Base-by-base conservation (phyloP, 1,284 basidiomycete genomes). In the Rhizoctonia solani region DNA sequence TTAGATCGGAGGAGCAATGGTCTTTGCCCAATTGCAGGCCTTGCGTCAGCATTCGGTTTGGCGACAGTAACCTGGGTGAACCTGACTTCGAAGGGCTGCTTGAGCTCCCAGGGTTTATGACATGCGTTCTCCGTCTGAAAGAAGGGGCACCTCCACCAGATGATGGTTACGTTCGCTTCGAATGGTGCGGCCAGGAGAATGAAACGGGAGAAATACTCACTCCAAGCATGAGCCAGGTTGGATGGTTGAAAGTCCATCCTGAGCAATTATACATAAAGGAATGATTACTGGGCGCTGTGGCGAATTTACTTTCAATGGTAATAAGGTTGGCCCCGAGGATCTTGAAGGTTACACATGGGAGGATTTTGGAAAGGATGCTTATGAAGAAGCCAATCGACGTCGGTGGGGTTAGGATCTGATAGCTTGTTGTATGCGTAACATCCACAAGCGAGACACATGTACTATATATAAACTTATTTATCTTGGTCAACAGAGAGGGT, bases 101-200 rank as follows among this genome's bases (percentile, higher is more conserved):
- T 13, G 32, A 21, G 1, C 21, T 61, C 3, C 58, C 58, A 3
- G 58, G 39, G 14, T 27, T 61, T 23, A n/a, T 61, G n/a, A 50
- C 46, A 13, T 61, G 58, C 21, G 5, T 34, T 16, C 16, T 50
- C 46, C 58, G 58, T 9, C 44, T 50, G 3, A 61, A 61, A 21
- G 44, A 44, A 21, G 27, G 27, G 3, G 44, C 46, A 13, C 30
- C 46, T 9, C 25, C 29, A 5, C 25, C 44, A 6, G 46, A 50
- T 21, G 58, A 61, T 39, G 58, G 58, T 16, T 61, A 61, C 50
- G 25, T 61, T 23, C 58, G 58, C 5, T 61, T 61, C 32, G 58
- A 61, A 32, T 61, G 58, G 58, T 61, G 58, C 30, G 58, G 58
- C 16, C 58, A 34, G 2, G 58, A 61, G 3, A 46, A 61, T 6